phyloP scores from a whole-genome alignment of 768 basidiomycete species.

The Lentinula edodes region DNA sequence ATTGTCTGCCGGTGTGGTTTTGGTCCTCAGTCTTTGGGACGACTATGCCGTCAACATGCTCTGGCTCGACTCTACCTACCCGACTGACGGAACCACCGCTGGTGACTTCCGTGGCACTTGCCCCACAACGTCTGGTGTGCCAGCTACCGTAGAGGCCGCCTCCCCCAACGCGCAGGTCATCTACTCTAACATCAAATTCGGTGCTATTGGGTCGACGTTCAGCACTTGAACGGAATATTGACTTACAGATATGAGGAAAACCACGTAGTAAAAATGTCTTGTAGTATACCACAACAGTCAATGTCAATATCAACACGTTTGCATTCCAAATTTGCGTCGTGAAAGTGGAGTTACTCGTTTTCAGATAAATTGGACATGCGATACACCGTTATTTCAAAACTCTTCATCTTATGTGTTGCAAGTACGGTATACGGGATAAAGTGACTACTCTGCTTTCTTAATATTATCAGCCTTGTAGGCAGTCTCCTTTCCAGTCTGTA shows the following conservation, averaged over 20 bases:
- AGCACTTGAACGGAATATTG: not conserved
- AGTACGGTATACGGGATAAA: not conserved
- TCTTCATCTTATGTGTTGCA: too few species aligned
- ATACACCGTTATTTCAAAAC: too few species aligned
- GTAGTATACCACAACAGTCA: too few species aligned
- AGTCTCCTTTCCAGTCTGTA: conserved; percentile 2
- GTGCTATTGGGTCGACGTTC: conserved; percentile 42
- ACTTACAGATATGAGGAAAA: not conserved
- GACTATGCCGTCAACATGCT: conserved; percentile 51
- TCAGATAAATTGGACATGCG: too few species aligned
- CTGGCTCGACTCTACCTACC: conserved; percentile 53
- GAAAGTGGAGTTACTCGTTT: too few species aligned
- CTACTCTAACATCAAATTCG: conserved; percentile 52
- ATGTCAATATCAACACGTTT: too few species aligned
- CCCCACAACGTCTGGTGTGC: conserved; percentile 40
- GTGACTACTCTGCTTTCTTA: not conserved
- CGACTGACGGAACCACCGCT: conserved; percentile 25
- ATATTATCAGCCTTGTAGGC: conserved; percentile 2
- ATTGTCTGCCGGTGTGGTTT: conserved; percentile 25
- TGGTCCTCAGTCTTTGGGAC: conserved; percentile 41
- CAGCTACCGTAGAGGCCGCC: conserved; percentile 35
- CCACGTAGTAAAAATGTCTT: not conserved
- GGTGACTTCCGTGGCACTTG: conserved; percentile 48
- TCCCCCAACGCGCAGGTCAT: conserved; percentile 36
- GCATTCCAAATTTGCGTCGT: too few species aligned